phyloP scores from a whole-genome alignment of 441 rosid genomes.

The Populus hybrid region DNA sequence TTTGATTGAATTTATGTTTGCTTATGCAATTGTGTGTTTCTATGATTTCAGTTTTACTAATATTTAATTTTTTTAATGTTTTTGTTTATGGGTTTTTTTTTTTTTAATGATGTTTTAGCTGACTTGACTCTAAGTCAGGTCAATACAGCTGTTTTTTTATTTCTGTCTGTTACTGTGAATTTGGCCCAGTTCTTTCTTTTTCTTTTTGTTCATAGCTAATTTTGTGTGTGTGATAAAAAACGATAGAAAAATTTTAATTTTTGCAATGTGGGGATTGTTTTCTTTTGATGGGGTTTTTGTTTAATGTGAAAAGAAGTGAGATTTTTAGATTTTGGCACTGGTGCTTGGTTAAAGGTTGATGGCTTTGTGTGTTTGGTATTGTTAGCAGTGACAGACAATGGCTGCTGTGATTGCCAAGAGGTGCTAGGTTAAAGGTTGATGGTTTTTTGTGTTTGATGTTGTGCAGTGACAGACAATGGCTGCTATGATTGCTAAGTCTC shows the following conservation, averaged over 20 bases:
- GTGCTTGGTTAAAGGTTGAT: neutral
- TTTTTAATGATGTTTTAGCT: neutral
- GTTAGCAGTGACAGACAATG: constrained; percentile 33
- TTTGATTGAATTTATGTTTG: neutral
- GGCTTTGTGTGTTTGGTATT: neutral
- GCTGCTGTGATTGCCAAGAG: constrained; percentile 29
- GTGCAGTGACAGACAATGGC: constrained; percentile 37
- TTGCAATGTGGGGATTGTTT: neutral
- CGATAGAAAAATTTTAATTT: neutral
- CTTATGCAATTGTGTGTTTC: neutral
- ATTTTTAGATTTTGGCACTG: neutral
- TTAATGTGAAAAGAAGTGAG: neutral
- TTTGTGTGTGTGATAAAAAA: neutral
- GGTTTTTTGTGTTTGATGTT: neutral
- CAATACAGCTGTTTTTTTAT: neutral
- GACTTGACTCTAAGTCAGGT: neutral
- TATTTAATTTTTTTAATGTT: neutral
- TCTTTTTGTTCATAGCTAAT: neutral
- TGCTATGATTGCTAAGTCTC: constrained; percentile 30
- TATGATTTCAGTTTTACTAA: neutral
- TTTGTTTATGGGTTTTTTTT: neutral
- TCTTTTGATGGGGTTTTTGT: neutral
- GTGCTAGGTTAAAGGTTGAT: neutral
- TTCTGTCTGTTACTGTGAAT: neutral
- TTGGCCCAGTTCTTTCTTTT: neutral